Base-by-base conservation (phyloP, 179 eudicot species). In the Beta corolliflora region DNA sequence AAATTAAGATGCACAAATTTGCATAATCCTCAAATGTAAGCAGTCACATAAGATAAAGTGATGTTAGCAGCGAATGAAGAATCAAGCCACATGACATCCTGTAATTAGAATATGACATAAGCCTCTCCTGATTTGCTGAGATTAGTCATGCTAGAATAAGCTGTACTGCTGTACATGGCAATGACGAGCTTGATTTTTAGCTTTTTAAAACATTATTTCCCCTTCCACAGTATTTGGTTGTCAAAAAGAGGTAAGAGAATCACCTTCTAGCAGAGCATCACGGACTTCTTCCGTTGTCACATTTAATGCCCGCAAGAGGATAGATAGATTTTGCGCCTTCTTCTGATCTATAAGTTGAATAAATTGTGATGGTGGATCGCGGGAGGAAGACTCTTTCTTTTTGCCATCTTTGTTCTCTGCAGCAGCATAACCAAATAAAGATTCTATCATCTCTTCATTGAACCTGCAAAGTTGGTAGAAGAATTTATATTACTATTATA, bases 401-500 rank as follows among this genome's bases (percentile, higher is more conserved):
- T 79, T 65, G 36, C 86, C 90, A 64, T 84, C 81, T 76, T 86
- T 87, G 79, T 85, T 90, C 81, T 87, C 93, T 46, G 88, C 63
- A 66, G 93, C 80, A 53, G 80, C 85, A 88, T 91, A 94, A 60
- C 99, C 99, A 89, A 97, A 94, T 61, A 97, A 86, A 13, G 89
- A 84, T 82, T 94, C 98, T 85, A 97, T 97, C 98, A 91, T 93
- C 91, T 97, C 99, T 84, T 97, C 99, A 77, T 94, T 88, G 60
- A 97, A 94, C 85, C 99, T 97, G 86, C 55, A 79, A 83, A 71
- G 63, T 60, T 36, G 50, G 21, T 60, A 44, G 23, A 82, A 58
- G 70, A 23, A 45, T 50, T 14, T 44, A 73, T 1, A 23, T 45
- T 10, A 58, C 21, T 55, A 18, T 19, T 19, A 46, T 45, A 11